Evolutionary conservation across 2,329 filamentous ascomycete species (phyloP), one percentile per base, ranked within the genome.

Genomic region (Xylariaceae sp.): DNA sequence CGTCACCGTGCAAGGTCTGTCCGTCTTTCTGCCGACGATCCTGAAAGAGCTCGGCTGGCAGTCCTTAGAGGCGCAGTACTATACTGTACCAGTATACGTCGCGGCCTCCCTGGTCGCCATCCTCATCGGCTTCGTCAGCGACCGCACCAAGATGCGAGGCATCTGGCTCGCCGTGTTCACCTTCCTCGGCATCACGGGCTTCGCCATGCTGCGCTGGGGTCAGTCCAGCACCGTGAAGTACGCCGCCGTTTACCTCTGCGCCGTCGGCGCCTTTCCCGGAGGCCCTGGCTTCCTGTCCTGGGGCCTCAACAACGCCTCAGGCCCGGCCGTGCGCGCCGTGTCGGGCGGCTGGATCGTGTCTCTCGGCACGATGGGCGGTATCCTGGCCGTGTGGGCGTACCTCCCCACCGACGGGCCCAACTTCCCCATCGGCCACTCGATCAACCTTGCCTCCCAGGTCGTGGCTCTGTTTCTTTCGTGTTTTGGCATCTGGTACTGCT

Each of bases 261-360:
- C 74, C 9, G 60, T 74, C 1, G 77, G 76, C 18, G 75, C 73
- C 0, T 80, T 79, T 57, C 75, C 76, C 1, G 75, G 75, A 26
- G 76, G 77, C 0, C 76, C 76, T 0, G 74, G 73, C 0, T 79
- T 79, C 61, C 54, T 81, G 33, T 70, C 70, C 4, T 81, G 77
- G 78, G 75, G 69, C 0, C 65, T 79, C 42, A 81, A 81, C 55
- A 81, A 81, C 48, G 68, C 77, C 0, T 70, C 72, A 0, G 76
- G 77, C 0, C 76, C 77, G 0, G 69, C 75, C 9, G 64, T 80
- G 1, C 69, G 76, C 18, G 77, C 78, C 4, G 73, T 81, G 0
- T 69, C 74, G 0, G 68, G 73, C 17, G 76, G 66, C 3, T 81
- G 75, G 46, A 72, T 81, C 29, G 72, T 76, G 9, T 68, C 65